These are phyloP conservation scores for Rostrohypoxylon terebratum DNA, from an alignment of 495 filamentous ascomycete genomes.

Conservation along the genomic window DNA sequence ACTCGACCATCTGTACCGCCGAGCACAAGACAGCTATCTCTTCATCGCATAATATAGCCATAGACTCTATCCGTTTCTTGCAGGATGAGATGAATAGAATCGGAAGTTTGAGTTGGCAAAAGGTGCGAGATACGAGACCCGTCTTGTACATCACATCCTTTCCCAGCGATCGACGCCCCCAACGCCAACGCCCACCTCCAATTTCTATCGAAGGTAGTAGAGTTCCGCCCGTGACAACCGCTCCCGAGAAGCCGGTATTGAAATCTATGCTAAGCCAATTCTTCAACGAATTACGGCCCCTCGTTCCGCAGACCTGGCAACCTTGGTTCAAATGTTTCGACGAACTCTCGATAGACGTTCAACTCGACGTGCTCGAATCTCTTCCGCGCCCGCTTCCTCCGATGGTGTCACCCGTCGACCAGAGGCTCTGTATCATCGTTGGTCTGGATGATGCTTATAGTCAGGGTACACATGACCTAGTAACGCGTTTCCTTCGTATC, in stretches of 20 bases:
- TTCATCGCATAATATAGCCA: not conserved
- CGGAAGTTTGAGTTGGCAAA: not conserved
- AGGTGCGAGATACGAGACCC: not conserved
- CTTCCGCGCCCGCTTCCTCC: not conserved
- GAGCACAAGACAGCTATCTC: not conserved
- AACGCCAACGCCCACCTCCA: not conserved
- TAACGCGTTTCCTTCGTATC: constrained; percentile 12
- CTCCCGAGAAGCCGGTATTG: not conserved
- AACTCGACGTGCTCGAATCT: constrained; percentile 11
- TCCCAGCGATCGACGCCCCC: not conserved
- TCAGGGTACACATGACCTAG: not conserved
- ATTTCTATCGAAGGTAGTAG: not conserved
- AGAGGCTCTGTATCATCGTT: constrained; percentile 15
- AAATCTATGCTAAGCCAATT: not conserved
- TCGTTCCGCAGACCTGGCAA: constrained; percentile 14
- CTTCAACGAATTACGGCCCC: not conserved
- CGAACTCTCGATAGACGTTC: not conserved
- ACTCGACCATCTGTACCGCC: not conserved
- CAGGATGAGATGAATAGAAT: not conserved
- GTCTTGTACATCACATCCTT: constrained; percentile 5
- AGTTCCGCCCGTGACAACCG: not conserved
- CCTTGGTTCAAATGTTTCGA: not conserved
- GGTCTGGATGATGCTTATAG: constrained; percentile 15
- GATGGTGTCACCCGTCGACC: not conserved
- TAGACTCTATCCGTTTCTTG: constrained; percentile 3